These are phyloP conservation scores for Aspergillus udagawae DNA, from an alignment of 2,329 filamentous ascomycete genomes.

Conservation along the genomic window DNA sequence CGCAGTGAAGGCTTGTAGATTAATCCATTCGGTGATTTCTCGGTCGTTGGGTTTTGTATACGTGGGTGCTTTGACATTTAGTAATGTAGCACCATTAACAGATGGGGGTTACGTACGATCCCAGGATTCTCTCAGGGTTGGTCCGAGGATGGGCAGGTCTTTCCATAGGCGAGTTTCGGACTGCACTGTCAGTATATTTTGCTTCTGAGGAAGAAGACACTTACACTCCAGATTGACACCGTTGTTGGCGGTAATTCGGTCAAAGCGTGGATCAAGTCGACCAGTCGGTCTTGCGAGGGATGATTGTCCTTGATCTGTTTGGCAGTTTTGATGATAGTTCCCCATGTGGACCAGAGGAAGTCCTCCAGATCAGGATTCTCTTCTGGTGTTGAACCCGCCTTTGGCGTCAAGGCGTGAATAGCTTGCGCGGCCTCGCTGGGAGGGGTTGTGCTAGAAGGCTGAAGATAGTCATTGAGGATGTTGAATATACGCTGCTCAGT, in stretches of 20 bases:
- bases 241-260: slow-evolving; percentile 3
- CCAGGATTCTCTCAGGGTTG: slow-evolving; percentile 9
- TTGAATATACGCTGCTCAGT: neutral
- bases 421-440: neutral
- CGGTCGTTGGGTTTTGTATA: neutral
- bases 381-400: neutral
- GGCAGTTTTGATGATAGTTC: slow-evolving; percentile 1
- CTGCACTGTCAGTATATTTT: neutral
- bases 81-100: neutral
- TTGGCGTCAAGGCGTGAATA: slow-evolving; percentile 3
- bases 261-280: slow-evolving; percentile 6
- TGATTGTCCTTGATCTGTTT: slow-evolving; percentile 8
- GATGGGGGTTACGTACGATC: slow-evolving; percentile 1
- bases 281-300: slow-evolving; percentile 6
- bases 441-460: slow-evolving; percentile 1
- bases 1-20: slow-evolving; percentile 10
- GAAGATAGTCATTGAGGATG: slow-evolving; percentile 2
- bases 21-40: slow-evolving; percentile 5
- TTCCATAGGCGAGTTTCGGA: slow-evolving; percentile 2
- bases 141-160: slow-evolving; percentile 11
- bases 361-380: neutral
- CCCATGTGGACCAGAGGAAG: slow-evolving; percentile 10
- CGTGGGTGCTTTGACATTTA: neutral
- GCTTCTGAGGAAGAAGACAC: neutral
- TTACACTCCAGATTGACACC: slow-evolving; percentile 7